phyloP scores from a whole-genome alignment of 305 asterid genomes.

The Fraxinus xanthoxyloides region DNA sequence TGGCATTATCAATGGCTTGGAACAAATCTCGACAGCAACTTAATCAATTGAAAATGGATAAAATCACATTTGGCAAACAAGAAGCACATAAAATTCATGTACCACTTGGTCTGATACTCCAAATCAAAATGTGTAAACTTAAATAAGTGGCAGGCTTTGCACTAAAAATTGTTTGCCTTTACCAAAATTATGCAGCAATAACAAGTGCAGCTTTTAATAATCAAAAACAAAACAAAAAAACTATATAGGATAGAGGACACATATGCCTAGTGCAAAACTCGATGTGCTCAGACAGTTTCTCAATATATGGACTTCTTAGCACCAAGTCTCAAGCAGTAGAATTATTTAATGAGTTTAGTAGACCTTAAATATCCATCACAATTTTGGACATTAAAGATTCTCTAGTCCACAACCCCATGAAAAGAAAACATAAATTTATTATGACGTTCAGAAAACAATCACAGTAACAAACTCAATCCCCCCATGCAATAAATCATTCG shows the following conservation, averaged over 20 bases:
- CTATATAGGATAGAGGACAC: not conserved
- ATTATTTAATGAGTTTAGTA: not conserved
- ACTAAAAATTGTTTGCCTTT: not conserved
- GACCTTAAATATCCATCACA: not conserved
- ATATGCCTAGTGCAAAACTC: not conserved
- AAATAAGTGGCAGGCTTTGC: not conserved
- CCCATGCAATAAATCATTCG: not conserved
- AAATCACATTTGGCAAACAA: not conserved
- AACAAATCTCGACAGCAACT: not conserved
- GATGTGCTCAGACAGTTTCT: not conserved
- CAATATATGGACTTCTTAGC: not conserved
- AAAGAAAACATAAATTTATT: not conserved
- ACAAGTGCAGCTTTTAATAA: not conserved
- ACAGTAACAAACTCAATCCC: not conserved
- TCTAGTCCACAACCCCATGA: not conserved
- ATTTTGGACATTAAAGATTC: not conserved
- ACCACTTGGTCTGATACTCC: not conserved
- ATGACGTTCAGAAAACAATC: not conserved
- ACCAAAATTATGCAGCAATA: not conserved
- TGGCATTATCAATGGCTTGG: not conserved
- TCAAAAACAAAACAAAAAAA: not conserved
- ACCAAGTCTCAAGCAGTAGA: not conserved
- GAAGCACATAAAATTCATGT: not conserved
- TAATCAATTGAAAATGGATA: not conserved
- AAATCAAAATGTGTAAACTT: not conserved